These are phyloP conservation scores for Aureobasidium pullulans DNA, from an alignment of 2,329 filamentous ascomycete species.

Conservation along the genomic window DNA sequence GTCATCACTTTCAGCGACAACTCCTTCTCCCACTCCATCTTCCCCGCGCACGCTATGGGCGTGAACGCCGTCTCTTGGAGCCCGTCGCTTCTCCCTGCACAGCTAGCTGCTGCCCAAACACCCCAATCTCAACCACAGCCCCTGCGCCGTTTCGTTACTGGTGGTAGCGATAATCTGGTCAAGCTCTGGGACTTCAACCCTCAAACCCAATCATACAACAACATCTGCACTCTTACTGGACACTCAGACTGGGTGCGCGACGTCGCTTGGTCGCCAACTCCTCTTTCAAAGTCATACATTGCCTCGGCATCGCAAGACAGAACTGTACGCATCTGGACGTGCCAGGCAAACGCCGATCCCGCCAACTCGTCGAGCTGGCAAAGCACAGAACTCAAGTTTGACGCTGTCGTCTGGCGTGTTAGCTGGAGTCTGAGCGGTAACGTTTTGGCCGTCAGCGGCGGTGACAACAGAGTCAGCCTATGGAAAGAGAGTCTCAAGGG, in stretches of 20 bases:
- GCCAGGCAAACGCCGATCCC: constrained; percentile 33
- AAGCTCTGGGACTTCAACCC: constrained; percentile 85
- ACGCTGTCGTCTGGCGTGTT: constrained; percentile 86
- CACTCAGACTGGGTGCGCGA: constrained; percentile 97
- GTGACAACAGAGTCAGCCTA: constrained; percentile 92
- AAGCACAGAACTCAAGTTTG: constrained; percentile 78
- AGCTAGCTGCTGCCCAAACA: constrained; percentile 64
- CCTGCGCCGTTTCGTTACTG: constrained; percentile 82
- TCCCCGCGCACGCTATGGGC: constrained; percentile 85
- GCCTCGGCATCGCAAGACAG: constrained; percentile 93
- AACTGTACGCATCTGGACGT: constrained; percentile 94
- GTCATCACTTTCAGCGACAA: constrained; percentile 97
- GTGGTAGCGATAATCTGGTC: constrained; percentile 85
- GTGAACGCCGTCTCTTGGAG: constrained; percentile 97
- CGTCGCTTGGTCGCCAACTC: constrained; percentile 92
- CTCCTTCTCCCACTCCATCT: constrained; percentile 80
- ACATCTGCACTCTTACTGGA: constrained; percentile 59
- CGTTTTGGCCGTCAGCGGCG: constrained; percentile 84
- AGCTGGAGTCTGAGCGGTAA: constrained; percentile 98
- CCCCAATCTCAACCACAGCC: constrained; percentile 35
- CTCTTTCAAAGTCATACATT: constrained; percentile 93
- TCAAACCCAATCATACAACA: constrained; percentile 27
- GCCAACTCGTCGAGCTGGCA: constrained; percentile 62
- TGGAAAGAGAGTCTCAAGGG: constrained; percentile 98
- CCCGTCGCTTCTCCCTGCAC: constrained; percentile 74